Percentiles rank a stretch among this genome's conserved stretches.
These are phyloP conservation scores for Tricholoma flavovirens DNA, from an alignment of 768 basidiomycete genomes.

Conservation along the genomic window DNA sequence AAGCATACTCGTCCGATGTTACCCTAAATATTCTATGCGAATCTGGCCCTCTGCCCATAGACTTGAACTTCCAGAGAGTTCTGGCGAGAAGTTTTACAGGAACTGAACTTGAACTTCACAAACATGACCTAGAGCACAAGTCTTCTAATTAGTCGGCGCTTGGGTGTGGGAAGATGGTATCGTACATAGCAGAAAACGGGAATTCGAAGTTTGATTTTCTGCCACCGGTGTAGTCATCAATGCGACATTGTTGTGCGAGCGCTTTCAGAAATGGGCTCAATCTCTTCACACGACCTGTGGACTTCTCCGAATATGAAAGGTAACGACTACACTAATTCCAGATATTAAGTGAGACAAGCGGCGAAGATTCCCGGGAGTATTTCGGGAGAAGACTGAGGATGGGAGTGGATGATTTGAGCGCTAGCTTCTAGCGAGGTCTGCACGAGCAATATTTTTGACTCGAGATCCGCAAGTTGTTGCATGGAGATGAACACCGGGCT, in stretches of 20 bases:
- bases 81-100: too few species aligned
- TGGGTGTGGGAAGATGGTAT: neutral
- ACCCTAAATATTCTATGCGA: too few species aligned
- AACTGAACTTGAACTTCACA: too few species aligned
- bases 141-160: too few species aligned
- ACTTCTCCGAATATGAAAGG: neutral
- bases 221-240: neutral
- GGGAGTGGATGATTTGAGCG: neutral
- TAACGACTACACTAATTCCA: neutral
- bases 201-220: neutral
- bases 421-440: neutral
- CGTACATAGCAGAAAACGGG: neutral
- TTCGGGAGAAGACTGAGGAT: neutral
- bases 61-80: too few species aligned
- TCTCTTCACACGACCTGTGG: neutral
- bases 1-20: too few species aligned
- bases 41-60: too few species aligned
- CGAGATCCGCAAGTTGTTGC: too few species aligned
- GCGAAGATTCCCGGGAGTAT: neutral
- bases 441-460: too few species aligned
- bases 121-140: too few species aligned
- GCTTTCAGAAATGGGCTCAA: neutral
- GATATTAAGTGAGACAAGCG: neutral
- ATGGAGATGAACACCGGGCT: too few species aligned
- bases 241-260: neutral